Percentiles rank a stretch among this genome's conserved stretches.
phyloP scores from a whole-genome alignment of 2,329 filamentous ascomycete genomes.

The Paraconiothyrium brasiliense region DNA sequence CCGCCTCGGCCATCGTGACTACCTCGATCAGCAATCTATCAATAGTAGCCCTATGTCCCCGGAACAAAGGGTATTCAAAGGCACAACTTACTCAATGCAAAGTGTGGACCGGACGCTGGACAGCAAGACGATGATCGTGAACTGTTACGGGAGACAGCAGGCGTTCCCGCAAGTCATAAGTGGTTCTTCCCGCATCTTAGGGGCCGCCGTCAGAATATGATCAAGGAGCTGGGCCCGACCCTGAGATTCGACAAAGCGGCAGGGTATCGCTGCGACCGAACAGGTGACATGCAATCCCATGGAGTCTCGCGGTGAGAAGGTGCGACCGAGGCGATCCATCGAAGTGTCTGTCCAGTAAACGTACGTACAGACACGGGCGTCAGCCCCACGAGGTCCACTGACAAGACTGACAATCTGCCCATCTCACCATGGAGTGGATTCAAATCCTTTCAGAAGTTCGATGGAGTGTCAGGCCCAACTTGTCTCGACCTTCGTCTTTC shows the following conservation, averaged over 20 bases:
- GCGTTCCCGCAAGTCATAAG: conserved; percentile 5
- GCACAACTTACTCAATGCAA: not conserved
- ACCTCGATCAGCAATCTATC: not conserved
- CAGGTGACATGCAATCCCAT: not conserved
- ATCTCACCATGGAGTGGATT: not conserved
- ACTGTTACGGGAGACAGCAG: conserved; percentile 1
- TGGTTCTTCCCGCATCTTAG: conserved; percentile 1
- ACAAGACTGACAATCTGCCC: conserved; percentile 2
- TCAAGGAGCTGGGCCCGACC: not conserved
- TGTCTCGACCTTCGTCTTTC: not conserved
- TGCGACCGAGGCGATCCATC: not conserved
- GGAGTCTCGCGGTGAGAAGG: not conserved
- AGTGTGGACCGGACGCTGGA: not conserved
- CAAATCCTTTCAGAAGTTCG: not conserved
- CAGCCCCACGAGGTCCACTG: not conserved
- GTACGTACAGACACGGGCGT: not conserved
- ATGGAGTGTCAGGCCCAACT: not conserved
- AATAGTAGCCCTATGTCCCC: no score
- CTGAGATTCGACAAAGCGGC: not conserved
- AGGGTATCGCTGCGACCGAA: not conserved
- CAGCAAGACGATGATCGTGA: not conserved
- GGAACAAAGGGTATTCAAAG: not conserved
- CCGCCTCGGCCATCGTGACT: conserved; percentile 13
- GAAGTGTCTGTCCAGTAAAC: not conserved
- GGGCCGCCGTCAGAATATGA: not conserved